These are phyloP conservation scores for Glycine tomentella DNA, from an alignment of 306 rosid genomes.

Conservation along the genomic window DNA sequence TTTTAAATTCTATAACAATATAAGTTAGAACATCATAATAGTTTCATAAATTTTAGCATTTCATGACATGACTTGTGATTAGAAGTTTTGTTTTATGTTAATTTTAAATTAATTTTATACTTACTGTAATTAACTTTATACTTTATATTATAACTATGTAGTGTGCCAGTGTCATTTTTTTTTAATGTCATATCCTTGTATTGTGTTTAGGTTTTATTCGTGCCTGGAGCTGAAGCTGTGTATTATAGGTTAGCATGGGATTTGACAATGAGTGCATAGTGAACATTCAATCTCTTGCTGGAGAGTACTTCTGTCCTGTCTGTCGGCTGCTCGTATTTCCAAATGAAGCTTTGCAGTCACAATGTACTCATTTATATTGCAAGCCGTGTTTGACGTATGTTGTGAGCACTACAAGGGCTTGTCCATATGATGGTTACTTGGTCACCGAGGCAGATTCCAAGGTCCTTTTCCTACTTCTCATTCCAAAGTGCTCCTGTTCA, in stretches of 20 bases:
- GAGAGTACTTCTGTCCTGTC: slow-evolving; percentile 97
- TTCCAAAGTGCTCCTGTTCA: neutral
- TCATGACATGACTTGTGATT: too few species aligned
- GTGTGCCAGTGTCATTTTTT: too few species aligned
- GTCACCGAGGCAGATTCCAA: slow-evolving; percentile 94
- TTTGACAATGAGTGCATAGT: slow-evolving; percentile 97
- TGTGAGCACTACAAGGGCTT: slow-evolving; percentile 84
- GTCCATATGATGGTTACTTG: slow-evolving; percentile 97
- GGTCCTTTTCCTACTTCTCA: slow-evolving; percentile 57
- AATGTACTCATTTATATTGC: slow-evolving; percentile 95
- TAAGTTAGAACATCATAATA: too few species aligned
- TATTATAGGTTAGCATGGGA: slow-evolving; percentile 65
- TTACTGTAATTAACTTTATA: too few species aligned
- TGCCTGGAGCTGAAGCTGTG: slow-evolving; percentile 55
- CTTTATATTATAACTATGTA: too few species aligned
- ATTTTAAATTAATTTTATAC: too few species aligned
- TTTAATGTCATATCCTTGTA: too few species aligned
- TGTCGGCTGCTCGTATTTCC: slow-evolving; percentile 96
- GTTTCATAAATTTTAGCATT: too few species aligned
- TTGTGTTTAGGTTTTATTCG: slow-evolving; percentile 53
- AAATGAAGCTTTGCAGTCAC: slow-evolving; percentile 91
- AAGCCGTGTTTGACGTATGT: slow-evolving; percentile 89
- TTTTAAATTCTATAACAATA: too few species aligned
- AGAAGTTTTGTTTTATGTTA: too few species aligned
- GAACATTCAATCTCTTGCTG: slow-evolving; percentile 95